Evolutionary conservation across 2,329 filamentous ascomycete species (phyloP).

Genomic region (Ceratocystiopsis brevicomis): DNA sequence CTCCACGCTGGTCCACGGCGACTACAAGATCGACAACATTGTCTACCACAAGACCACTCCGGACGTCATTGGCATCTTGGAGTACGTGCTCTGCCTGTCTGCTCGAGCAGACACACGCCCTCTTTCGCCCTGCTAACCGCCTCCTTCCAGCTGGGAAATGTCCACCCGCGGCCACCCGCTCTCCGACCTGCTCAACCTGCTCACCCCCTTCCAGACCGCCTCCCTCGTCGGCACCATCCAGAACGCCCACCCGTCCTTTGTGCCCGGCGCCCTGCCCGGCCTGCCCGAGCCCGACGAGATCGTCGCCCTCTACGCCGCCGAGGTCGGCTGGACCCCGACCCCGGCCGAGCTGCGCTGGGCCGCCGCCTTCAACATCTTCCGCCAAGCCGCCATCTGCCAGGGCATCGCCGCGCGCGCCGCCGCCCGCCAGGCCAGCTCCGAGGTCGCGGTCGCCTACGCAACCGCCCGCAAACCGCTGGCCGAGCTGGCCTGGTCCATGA

Average conservation of each 20-base stretch:
- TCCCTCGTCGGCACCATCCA: conserved; percentile 11
- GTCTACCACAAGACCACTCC: conserved; percentile 81
- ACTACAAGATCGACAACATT: conserved; percentile 89
- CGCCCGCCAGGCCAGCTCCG: conserved; percentile 72
- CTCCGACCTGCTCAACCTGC: conserved; percentile 71
- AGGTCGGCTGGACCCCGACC: conserved; percentile 33
- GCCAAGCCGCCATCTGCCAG: conserved; percentile 48
- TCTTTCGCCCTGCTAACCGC: neutral
- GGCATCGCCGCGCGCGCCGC: conserved; percentile 85
- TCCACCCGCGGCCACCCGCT: conserved; percentile 92
- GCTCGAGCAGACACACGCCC: neutral
- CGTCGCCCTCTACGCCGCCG: conserved; percentile 21
- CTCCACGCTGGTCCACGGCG: conserved; percentile 70
- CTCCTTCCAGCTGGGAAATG: conserved; percentile 64
- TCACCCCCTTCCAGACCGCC: conserved; percentile 29
- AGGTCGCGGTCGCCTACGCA: conserved; percentile 55
- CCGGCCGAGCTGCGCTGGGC: conserved; percentile 38
- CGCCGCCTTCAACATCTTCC: conserved; percentile 42
- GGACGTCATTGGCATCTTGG: conserved; percentile 76
- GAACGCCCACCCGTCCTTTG: conserved; percentile 31
- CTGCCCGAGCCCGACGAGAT: conserved; percentile 18
- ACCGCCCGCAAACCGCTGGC: conserved; percentile 52
- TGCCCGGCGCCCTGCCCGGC: conserved; percentile 44
- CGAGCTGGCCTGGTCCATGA: conserved; percentile 58
- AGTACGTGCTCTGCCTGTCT: conserved; percentile 26